Evolutionary conservation across 495 filamentous ascomycete species (phyloP).

Genomic region (Penicillium desertorum): DNA sequence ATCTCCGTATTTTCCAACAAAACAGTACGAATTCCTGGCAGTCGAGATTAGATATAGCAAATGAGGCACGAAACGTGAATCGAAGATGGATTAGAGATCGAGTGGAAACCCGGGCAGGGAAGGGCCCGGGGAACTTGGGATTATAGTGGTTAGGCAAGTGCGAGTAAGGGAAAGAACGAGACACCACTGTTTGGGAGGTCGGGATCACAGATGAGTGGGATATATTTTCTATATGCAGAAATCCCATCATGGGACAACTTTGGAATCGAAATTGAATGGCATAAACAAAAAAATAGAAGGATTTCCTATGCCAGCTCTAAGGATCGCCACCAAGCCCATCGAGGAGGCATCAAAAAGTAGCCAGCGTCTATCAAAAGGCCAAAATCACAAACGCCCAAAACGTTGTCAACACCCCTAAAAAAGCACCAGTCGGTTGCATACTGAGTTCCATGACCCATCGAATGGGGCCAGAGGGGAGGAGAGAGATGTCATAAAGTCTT

Average conservation of each 20-base stretch:
- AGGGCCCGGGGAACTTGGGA: background rate
- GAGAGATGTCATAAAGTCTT: slow-evolving; percentile 16
- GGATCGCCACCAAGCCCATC: slow-evolving; percentile 22
- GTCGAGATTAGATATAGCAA: background rate
- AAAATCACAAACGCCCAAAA: slow-evolving; percentile 27
- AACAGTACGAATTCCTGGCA: background rate
- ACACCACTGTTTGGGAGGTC: background rate
- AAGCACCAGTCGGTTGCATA: slow-evolving; percentile 15
- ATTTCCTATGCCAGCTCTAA: slow-evolving; percentile 23
- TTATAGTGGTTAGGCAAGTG: background rate
- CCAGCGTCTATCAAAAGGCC: slow-evolving; percentile 24
- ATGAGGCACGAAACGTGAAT: background rate
- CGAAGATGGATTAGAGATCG: background rate
- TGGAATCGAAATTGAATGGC: slow-evolving; percentile 14
- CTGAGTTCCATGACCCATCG: slow-evolving; percentile 16
- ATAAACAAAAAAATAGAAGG: slow-evolving; percentile 18
- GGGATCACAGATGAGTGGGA: slow-evolving; percentile 13
- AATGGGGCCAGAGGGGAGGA: slow-evolving; percentile 11
- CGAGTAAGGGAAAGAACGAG: slow-evolving; percentile 12
- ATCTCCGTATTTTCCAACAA: background rate
- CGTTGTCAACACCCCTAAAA: slow-evolving; percentile 6
- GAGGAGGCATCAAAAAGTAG: slow-evolving; percentile 12
- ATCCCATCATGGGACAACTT: slow-evolving; percentile 21
- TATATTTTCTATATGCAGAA: slow-evolving; percentile 37
- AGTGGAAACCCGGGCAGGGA: background rate